Conservation (phyloP, 352 stramenopile genomes). For the Pythium utonaiense region DNA sequence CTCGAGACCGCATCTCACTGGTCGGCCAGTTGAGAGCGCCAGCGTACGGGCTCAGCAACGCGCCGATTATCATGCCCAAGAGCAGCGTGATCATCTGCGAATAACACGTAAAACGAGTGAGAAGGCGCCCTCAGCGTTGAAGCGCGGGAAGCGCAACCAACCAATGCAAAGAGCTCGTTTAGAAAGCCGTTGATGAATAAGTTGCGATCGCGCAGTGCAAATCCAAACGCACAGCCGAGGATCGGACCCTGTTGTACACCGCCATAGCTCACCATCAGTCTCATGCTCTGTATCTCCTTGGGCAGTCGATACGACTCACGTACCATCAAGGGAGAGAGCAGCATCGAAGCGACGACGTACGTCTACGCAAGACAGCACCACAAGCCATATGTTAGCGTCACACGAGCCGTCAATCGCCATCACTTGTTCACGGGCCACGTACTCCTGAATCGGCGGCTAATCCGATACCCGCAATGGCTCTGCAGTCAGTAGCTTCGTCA, state of each 20-base stretch:
- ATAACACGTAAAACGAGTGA: not conserved
- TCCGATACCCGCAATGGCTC: constrained; percentile 75
- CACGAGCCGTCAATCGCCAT: not conserved
- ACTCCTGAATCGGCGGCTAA: constrained; percentile 74
- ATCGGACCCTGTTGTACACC: constrained; percentile 56
- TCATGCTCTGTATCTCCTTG: not conserved
- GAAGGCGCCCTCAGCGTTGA: not conserved
- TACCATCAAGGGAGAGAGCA: constrained; percentile 86
- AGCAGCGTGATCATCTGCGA: constrained; percentile 69
- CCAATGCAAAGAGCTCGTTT: constrained; percentile 79
- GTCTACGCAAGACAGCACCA: constrained; percentile 36
- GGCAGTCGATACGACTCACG: not conserved
- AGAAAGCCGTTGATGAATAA: constrained; percentile 83
- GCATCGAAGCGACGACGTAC: constrained; percentile 85
- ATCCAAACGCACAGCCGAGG: constrained; percentile 80
- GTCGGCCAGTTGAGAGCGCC: constrained; percentile 78
- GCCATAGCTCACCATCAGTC: not conserved
- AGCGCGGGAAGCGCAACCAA: constrained; percentile 17
- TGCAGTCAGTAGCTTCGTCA: constrained; percentile 14
- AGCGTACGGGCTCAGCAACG: constrained; percentile 74
- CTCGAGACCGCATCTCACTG: constrained; percentile 74
- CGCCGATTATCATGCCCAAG: constrained; percentile 78
- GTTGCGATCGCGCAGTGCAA: constrained; percentile 69
- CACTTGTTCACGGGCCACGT: not conserved
- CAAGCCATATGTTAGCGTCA: not conserved